These are phyloP conservation scores for Trichophaea hybrida DNA, from an alignment of 2,329 filamentous ascomycete genomes.

Conservation along the genomic window DNA sequence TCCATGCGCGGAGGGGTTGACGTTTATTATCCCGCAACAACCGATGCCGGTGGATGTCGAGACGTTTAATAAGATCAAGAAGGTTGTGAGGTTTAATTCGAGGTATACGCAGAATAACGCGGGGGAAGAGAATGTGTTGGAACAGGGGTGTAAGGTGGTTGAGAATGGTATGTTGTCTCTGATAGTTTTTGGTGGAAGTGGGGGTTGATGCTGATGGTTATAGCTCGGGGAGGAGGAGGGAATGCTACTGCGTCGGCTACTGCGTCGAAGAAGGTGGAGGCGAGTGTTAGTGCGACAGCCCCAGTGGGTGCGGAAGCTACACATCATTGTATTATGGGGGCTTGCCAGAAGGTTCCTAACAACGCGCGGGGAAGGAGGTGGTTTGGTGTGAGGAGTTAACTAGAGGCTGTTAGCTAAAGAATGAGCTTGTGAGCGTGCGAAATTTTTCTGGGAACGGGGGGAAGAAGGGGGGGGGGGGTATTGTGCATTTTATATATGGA, in stretches of 20 bases:
- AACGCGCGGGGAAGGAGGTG: no score
- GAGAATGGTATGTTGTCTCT: neutral
- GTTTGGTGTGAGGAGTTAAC: no score
- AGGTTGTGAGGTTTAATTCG: conserved; percentile 42
- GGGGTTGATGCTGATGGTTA: neutral
- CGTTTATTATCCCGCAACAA: conserved; percentile 39
- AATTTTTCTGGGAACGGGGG: no score
- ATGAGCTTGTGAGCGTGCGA: no score
- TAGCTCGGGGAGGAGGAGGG: neutral
- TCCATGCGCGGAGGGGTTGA: conserved; percentile 44
- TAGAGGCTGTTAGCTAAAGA: no score
- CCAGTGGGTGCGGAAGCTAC: neutral
- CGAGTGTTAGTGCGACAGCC: neutral
- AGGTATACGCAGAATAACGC: conserved; percentile 41
- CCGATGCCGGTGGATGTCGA: conserved; percentile 37
- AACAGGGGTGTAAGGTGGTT: conserved; percentile 9
- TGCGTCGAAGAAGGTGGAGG: neutral
- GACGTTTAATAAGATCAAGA: conserved; percentile 40
- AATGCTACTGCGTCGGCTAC: neutral
- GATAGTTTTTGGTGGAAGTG: neutral
- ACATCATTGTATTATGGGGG: neutral
- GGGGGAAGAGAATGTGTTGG: conserved; percentile 35
- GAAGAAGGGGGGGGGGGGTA: no score
- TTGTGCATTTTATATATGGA: no score
- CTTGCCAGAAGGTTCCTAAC: neutral